These are phyloP conservation scores for Nakazawaea holstii DNA, from an alignment of 805 yeast species.

Conservation along the genomic window DNA sequence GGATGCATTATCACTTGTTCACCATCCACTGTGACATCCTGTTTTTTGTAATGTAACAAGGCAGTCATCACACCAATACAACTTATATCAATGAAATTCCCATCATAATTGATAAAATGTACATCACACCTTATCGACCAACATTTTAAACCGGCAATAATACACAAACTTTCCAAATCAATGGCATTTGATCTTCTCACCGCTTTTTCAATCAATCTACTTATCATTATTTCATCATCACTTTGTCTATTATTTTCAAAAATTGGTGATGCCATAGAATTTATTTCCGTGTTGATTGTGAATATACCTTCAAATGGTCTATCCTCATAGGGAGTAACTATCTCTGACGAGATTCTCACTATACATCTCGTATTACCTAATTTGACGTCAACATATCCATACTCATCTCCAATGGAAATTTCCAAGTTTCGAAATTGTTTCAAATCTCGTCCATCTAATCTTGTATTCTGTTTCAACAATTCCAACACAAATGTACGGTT, in stretches of 20 bases:
- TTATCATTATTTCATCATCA: conserved; percentile 77
- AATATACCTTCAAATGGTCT: conserved; percentile 93
- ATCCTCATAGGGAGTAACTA: conserved; percentile 78
- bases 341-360: conserved; percentile 69
- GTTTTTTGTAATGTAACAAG: conserved; percentile 73
- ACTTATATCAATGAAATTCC: conserved; percentile 86
- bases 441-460: conserved; percentile 67
- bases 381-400: conserved; percentile 74
- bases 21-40: conserved; percentile 69
- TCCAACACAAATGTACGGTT: conserved; percentile 60
- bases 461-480: conserved; percentile 53
- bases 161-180: conserved; percentile 86
- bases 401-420: conserved; percentile 62
- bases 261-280: conserved; percentile 84
- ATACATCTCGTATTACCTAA: conserved; percentile 74
- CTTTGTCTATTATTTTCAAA: conserved; percentile 71
- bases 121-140: conserved; percentile 92
- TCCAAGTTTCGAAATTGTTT: conserved; percentile 60
- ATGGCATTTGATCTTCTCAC: conserved; percentile 85
- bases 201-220: conserved; percentile 86
- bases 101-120: conserved; percentile 85
- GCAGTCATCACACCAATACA: conserved; percentile 89
- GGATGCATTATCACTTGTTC: conserved; percentile 64
- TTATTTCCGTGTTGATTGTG: conserved; percentile 75
- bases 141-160: conserved; percentile 83